Evolutionary conservation across 2,329 filamentous ascomycete species (phyloP), one percentile per base, ranked within the genome.

Genomic region (Berkeleyomyces rouxiae): DNA sequence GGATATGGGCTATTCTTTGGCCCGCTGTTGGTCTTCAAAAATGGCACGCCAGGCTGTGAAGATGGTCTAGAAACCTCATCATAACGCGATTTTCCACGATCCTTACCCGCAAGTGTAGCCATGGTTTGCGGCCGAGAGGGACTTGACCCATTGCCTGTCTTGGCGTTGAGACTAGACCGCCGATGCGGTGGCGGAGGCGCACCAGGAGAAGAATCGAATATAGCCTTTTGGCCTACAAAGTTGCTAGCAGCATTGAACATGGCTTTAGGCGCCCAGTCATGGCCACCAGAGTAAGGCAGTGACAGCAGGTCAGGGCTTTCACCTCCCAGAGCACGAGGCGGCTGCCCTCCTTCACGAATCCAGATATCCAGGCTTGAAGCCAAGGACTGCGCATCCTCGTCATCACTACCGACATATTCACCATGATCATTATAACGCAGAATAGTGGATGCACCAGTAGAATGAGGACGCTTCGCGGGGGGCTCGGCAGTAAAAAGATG

Each of bases 281-380:
- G 69, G 42, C 67, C 70, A n/a, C 67, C 63, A 0, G 72, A 68
- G 5, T 68, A 71, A 0, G 80, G 79, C 63, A 83, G 81, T 16
- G 76, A 73, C 64, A 82, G 82, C 1, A 82, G 71, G 63, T 82
- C 80, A 0, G 80, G 80, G 3, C 79, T 81, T 0, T 67, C 66
- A 6, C 68, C 68, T 0, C 68, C 68, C 0, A 67, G 68, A 0
- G 69, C 69, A 36, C 71, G 69, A 0, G 70, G 69, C 0, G 77
- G 74, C 57, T 78, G 78, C 40, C 75, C 70, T 61, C 78, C 79
- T 68, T 81, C 79, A 5, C 75, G 76, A 71, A 83, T 75, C 81
- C 81, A 84, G 33, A 81, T 79, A 61, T 83, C 81, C 4, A 79
- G 74, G 64, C 76, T 79, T 0, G 78, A 81, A 0, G 76, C 72